A percentile compares a stretch with the other conserved stretches of the same genome.
Conservation (phyloP, 2,329 filamentous ascomycete species). For the Cryoendolithus antarcticus region DNA sequence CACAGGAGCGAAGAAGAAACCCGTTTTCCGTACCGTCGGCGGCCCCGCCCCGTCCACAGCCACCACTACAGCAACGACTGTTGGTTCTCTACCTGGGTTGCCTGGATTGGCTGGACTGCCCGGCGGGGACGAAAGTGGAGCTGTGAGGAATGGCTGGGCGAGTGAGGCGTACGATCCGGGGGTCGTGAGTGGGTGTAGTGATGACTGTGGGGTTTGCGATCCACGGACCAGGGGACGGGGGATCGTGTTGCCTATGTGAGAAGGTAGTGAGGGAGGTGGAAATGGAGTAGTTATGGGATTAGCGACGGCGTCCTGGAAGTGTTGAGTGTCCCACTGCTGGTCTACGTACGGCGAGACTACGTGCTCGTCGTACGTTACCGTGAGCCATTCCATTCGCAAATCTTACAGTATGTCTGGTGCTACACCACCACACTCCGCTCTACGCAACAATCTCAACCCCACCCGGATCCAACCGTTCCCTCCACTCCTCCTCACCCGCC, state of each 20-base stretch:
- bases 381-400: too few species aligned
- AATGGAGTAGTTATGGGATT: too few species aligned
- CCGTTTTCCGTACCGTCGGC: conserved; percentile 16
- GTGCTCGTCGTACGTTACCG: too few species aligned
- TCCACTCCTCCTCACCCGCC: conserved; percentile 32
- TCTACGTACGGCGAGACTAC: too few species aligned
- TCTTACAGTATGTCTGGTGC: too few species aligned
- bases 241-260: neutral
- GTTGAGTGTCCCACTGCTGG: too few species aligned
- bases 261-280: too few species aligned
- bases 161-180: conserved; percentile 2
- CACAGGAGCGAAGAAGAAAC: conserved; percentile 14
- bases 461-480: conserved; percentile 38
- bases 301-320: too few species aligned
- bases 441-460: too few species aligned
- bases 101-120: neutral
- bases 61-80: neutral
- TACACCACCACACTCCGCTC: too few species aligned
- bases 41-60: neutral
- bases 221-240: neutral
- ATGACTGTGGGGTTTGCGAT: conserved; percentile 2
- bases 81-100: conserved; percentile 1
- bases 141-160: conserved; percentile 3
- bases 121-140: neutral
- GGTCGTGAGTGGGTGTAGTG: conserved; percentile 2